These are phyloP conservation scores for Tilletia walkeri DNA, from an alignment of 1,284 basidiomycete genomes.

Conservation along the genomic window DNA sequence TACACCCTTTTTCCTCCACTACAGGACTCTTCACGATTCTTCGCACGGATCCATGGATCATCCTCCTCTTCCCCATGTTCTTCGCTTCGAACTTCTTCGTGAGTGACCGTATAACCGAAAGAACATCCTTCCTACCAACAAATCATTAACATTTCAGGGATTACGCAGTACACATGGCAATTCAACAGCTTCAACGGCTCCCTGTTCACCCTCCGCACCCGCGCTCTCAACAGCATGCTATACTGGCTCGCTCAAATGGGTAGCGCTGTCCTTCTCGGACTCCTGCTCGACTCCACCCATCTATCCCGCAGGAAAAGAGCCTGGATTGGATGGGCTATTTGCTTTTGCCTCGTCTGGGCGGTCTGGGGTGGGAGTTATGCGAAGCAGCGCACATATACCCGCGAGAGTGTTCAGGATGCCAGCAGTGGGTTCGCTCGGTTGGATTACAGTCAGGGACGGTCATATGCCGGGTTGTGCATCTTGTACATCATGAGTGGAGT, in stretches of 20 bases:
- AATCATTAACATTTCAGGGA: too few species aligned
- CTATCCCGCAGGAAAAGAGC: constrained; percentile 38
- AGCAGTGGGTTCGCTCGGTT: constrained; percentile 24
- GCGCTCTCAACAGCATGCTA: constrained; percentile 56
- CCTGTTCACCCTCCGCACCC: constrained; percentile 49
- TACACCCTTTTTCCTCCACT: neutral
- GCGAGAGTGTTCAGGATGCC: constrained; percentile 23
- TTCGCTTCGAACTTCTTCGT: constrained; percentile 43
- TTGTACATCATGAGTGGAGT: constrained; percentile 48
- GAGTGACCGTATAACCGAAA: too few species aligned
- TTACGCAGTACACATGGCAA: constrained; percentile 43
- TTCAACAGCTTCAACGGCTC: constrained; percentile 24
- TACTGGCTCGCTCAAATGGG: constrained; percentile 57
- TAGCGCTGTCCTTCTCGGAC: constrained; percentile 37
- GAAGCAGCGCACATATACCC: constrained; percentile 40
- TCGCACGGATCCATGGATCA: constrained; percentile 38
- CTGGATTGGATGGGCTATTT: constrained; percentile 44
- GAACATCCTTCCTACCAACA: too few species aligned
- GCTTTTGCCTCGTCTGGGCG: constrained; percentile 37
- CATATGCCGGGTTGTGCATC: constrained; percentile 37
- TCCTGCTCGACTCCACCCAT: constrained; percentile 36
- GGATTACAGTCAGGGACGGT: constrained; percentile 27
- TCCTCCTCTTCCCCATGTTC: constrained; percentile 45
- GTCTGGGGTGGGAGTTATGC: constrained; percentile 49
- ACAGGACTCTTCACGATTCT: constrained; percentile 35